These are phyloP conservation scores for Pseudozyma sp. DNA, from an alignment of 1,284 basidiomycete species.

Conservation along the genomic window DNA sequence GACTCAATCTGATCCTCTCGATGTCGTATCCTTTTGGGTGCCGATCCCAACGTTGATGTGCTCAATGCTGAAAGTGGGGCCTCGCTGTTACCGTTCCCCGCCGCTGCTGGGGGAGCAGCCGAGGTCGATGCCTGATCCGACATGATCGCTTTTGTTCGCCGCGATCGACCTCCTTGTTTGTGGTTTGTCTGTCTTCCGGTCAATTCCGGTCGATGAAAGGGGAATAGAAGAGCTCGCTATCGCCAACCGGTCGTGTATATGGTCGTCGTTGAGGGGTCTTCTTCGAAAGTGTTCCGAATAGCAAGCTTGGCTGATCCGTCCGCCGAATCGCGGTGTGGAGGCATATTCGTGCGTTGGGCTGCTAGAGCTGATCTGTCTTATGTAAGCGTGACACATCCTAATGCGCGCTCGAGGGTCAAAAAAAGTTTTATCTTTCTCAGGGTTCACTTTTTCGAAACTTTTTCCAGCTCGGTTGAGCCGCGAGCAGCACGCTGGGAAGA, in stretches of 20 bases:
- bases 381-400: constrained; percentile 19
- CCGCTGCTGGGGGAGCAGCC: constrained; percentile 2
- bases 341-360: constrained; percentile 5
- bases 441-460: constrained; percentile 32
- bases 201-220: no score
- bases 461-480: background rate
- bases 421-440: constrained; percentile 21
- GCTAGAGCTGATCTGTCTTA: background rate
- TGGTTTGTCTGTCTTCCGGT: no score
- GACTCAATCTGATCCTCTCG: constrained; percentile 56
- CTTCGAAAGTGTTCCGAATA: background rate
- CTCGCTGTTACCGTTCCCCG: constrained; percentile 8
- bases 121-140: constrained; percentile 9
- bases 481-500: background rate
- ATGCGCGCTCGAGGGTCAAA: background rate
- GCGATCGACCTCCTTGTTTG: no score
- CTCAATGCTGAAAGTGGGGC: constrained; percentile 31
- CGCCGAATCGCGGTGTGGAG: constrained; percentile 20
- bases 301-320: constrained; percentile 2
- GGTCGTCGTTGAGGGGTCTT: no score
- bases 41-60: constrained; percentile 33
- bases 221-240: no score
- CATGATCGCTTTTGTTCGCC: constrained; percentile 3
- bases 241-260: no score
- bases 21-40: constrained; percentile 53